Conservation (phyloP, 139 green algal species). For the Bryopsis sp. region DNA sequence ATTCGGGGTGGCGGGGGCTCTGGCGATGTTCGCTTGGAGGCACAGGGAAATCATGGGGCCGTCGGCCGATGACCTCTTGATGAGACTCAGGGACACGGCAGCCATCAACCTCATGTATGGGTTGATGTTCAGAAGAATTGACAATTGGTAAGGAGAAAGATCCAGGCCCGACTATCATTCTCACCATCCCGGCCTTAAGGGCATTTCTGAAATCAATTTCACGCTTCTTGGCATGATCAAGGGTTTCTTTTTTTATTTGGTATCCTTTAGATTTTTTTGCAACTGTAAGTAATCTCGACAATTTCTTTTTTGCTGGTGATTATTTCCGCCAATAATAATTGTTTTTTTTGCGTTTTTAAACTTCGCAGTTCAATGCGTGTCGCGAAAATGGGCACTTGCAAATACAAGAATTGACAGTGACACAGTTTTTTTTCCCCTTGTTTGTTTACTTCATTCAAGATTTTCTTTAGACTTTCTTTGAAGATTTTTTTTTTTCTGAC, state of each 20-base stretch:
- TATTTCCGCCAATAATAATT: neutral
- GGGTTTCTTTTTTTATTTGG: neutral
- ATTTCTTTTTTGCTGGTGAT: neutral
- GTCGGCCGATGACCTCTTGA: constrained; percentile 3
- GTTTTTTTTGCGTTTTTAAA: no score
- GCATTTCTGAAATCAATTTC: no score
- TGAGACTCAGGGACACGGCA: constrained; percentile 8
- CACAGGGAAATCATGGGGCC: constrained; percentile 7
- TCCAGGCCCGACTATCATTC: neutral
- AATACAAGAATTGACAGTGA: neutral
- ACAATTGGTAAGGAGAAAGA: constrained; percentile 3
- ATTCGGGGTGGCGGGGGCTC: neutral
- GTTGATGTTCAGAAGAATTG: constrained; percentile 5
- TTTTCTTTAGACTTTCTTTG: no score
- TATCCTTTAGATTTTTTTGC: neutral
- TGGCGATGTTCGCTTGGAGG: constrained; percentile 15
- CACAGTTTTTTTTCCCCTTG: no score
- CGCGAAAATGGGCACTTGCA: neutral
- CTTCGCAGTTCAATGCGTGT: neutral
- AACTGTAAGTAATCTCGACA: neutral
- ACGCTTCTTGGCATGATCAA: neutral
- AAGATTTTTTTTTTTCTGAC: no score
- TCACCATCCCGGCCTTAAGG: no score
- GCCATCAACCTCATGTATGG: constrained; percentile 19
- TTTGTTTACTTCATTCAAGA: no score